Base-by-base conservation (phyloP, 768 basidiomycete species). In the Ephemerocybe angulata region DNA sequence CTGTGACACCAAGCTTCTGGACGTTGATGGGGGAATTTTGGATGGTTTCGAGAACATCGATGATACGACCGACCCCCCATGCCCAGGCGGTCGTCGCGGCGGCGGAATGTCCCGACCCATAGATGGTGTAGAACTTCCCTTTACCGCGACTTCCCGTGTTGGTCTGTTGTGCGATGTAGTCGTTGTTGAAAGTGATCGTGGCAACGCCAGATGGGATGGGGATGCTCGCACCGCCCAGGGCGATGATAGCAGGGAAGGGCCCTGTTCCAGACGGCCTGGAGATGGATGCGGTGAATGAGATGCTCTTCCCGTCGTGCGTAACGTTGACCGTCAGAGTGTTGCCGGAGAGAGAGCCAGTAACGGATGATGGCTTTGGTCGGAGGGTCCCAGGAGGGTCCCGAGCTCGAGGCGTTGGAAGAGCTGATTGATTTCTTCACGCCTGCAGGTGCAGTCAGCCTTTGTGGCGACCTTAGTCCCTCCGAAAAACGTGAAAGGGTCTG, bases 51-150 rank as follows among this genome's bases (percentile, higher is more conserved):
- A 84, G 75, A 13, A 74, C 79, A 61, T 83, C 83, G 62, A 84
- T 81, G 63, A 84, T 74, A 37, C 83, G 79, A 52, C 73, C 72
- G 47, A 83, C 75, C 56, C 79, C 82, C 83, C 82, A 83, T 4
- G 78, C 78, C 83, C 83, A 84, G 1, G 83, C 81, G 19, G 72
- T 80, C 77, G 82, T 77, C 4, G 83, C 78, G 46, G 68, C 68
- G 0, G 82, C 82, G 33, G 74, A 74, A 40, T 73, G 72, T 49
- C 59, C 64, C 22, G 61, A 66, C 8, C 81, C 81, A 65, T 80
- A 83, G 43, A 84, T 71, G 37, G 72, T 71, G 69, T 77, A 84
- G 74, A 84, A 84, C 53, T 78, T 77, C 25, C 83, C 82, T 46
- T 70, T 60, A 12, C 83, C 82, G n/a, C 81, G 76, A 65, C 78